Evolutionary conservation across 352 stramenopile genomes (phyloP), one percentile per base, ranked within the genome.

Genomic region (Phytophthora ramorum): DNA sequence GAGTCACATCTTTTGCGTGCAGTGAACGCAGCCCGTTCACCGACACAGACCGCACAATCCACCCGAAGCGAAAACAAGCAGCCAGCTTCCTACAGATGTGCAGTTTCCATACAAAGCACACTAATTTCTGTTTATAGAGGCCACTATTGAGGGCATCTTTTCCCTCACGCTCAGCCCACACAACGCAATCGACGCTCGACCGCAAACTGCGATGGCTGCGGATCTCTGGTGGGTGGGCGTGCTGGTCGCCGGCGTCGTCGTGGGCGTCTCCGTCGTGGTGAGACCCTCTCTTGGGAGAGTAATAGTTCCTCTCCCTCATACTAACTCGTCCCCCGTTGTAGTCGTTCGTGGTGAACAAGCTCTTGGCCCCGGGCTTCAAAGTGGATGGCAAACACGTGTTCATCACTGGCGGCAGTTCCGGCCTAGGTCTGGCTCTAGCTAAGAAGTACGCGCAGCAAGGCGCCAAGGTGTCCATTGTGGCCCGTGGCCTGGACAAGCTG

Each of bases 361-460:
- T 92, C 26, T 68, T 70, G 3, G 76, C 79, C 16, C 83, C 87
- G 16, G 83, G 82, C 47, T 93, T 93, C 38, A 63, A 90, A 45
- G 85, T 95, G 45, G 73, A 87, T 10, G 85, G 76, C 68, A 91
- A 93, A 60, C 87, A 95, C 76, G 83, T 92, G 48, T 92, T 93
- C 57, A 88, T 93, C 59, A 90, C 84, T 41, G 82, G 87, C 30
- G 87, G 85, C 38, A 90, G 74, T 63, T 82, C 78, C 4, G 87
- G 87, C 7, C 79, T 95, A 24, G 87, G 87, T 2, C 71, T 95
- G 32, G 58, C 85, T 26, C 43, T 93, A 28, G 83, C 80, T 41
- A 88, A 81, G 58, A 89, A 91, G 61, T 91, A 88, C 71, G 85
- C 83, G 41, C 63, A 73, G 22, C 49, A 76, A 8, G 85, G 85